Evolutionary conservation across 345 rosid genomes (phyloP).

Genomic region (Gossypium mustelinum): DNA sequence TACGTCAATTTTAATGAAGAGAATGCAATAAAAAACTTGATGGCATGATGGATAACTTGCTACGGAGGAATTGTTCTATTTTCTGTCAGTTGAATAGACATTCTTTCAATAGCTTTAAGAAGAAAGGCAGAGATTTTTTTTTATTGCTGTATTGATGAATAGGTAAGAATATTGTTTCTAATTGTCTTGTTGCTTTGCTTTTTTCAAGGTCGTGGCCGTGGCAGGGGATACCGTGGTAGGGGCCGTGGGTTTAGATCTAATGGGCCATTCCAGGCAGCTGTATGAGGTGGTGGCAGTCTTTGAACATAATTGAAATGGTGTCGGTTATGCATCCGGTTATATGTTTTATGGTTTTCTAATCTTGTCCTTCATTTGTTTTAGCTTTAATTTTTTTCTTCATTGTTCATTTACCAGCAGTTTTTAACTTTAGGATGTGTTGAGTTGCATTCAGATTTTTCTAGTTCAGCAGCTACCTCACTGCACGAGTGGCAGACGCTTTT

Average conservation of each 20-base stretch:
- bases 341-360: constrained; percentile 17
- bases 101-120: neutral
- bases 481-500: no score
- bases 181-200: neutral
- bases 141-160: neutral
- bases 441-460: neutral
- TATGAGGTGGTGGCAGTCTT: constrained; percentile 26
- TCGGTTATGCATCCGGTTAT: constrained; percentile 22
- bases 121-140: no score
- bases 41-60: neutral
- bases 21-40: neutral
- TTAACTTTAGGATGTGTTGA: constrained; percentile 24
- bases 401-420: neutral
- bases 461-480: neutral
- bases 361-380: constrained; percentile 19
- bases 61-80: neutral
- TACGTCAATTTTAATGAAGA: neutral
- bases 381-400: constrained; percentile 25
- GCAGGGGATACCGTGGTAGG: constrained; percentile 64
- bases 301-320: neutral
- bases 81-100: neutral
- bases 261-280: constrained; percentile 55
- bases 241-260: constrained; percentile 58
- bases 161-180: neutral
- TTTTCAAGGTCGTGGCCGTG: constrained; percentile 60